phyloP scores from a whole-genome alignment of 1,284 basidiomycete species.

The Prillingera fragicola region DNA sequence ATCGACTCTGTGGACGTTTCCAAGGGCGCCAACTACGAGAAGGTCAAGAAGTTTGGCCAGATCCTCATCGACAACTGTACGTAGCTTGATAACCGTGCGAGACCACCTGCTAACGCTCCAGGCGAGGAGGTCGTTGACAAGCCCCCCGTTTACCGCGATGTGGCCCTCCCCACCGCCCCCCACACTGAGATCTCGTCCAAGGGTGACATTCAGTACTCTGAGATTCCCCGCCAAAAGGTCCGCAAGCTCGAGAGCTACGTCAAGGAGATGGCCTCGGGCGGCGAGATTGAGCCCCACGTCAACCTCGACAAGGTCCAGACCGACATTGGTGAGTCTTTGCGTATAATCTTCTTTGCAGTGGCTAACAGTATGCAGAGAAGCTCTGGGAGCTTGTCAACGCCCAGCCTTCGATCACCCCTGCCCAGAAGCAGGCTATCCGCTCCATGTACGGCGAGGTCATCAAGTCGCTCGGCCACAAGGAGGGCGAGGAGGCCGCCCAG shows the following conservation, averaged over 20 bases:
- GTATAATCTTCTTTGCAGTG: neutral
- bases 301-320: slow-evolving; percentile 97
- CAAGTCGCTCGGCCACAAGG: slow-evolving; percentile 62
- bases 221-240: slow-evolving; percentile 90
- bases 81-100: no score
- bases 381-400: slow-evolving; percentile 96
- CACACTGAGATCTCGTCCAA: slow-evolving; percentile 87
- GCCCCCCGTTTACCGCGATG: slow-evolving; percentile 53
- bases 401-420: slow-evolving; percentile 91
- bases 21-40: slow-evolving; percentile 82
- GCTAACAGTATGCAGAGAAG: slow-evolving; percentile 54
- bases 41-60: slow-evolving; percentile 95
- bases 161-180: slow-evolving; percentile 96
- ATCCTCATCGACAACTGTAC: slow-evolving; percentile 81
- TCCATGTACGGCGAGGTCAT: slow-evolving; percentile 94
- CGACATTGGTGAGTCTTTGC: slow-evolving; percentile 58
- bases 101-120: slow-evolving; percentile 17
- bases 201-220: slow-evolving; percentile 90
- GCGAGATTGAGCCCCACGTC: slow-evolving; percentile 70
- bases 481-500: slow-evolving; percentile 35
- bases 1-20: slow-evolving; percentile 76
- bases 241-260: slow-evolving; percentile 97
- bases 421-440: slow-evolving; percentile 97
- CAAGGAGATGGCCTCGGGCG: slow-evolving; percentile 95
- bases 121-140: slow-evolving; percentile 42